These are phyloP conservation scores for Stereocaulon alpinum DNA, from an alignment of 495 filamentous ascomycete genomes.

Conservation along the genomic window DNA sequence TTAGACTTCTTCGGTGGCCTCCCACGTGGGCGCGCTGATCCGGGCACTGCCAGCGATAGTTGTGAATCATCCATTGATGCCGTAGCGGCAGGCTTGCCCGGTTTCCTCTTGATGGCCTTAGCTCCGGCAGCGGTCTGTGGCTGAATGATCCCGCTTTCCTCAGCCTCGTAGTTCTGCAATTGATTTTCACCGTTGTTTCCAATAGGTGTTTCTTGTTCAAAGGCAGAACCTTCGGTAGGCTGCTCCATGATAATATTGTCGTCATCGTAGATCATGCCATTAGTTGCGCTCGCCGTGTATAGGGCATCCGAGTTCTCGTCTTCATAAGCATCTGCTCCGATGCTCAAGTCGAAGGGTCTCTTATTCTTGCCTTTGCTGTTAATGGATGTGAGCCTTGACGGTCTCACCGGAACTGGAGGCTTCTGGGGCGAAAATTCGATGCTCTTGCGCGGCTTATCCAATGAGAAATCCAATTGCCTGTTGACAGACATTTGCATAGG, in stretches of 20 bases:
- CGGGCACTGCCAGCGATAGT: background rate
- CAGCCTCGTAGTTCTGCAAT: slow-evolving; percentile 4
- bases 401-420: background rate
- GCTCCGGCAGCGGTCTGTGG: slow-evolving; percentile 1
- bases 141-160: background rate
- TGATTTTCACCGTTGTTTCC: slow-evolving; percentile 10
- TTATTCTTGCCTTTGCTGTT: slow-evolving; percentile 17
- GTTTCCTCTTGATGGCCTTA: slow-evolving; percentile 2
- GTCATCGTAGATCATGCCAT: slow-evolving; percentile 8
- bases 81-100: background rate
- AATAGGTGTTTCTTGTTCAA: background rate
- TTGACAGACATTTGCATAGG: slow-evolving; percentile 1
- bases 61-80: background rate
- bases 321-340: slow-evolving; percentile 12
- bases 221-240: background rate
- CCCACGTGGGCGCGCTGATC: slow-evolving; percentile 21
- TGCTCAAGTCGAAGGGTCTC: slow-evolving; percentile 18
- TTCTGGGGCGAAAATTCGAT: slow-evolving; percentile 2
- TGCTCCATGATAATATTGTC: background rate
- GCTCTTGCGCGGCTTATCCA: slow-evolving; percentile 8
- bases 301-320: slow-evolving; percentile 1
- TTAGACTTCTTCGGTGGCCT: slow-evolving; percentile 15
- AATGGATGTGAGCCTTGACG: background rate
- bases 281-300: background rate
- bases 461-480: slow-evolving; percentile 7